These are phyloP conservation scores for Melaleuca quinquenervia DNA, from an alignment of 345 rosid genomes.

Conservation along the genomic window DNA sequence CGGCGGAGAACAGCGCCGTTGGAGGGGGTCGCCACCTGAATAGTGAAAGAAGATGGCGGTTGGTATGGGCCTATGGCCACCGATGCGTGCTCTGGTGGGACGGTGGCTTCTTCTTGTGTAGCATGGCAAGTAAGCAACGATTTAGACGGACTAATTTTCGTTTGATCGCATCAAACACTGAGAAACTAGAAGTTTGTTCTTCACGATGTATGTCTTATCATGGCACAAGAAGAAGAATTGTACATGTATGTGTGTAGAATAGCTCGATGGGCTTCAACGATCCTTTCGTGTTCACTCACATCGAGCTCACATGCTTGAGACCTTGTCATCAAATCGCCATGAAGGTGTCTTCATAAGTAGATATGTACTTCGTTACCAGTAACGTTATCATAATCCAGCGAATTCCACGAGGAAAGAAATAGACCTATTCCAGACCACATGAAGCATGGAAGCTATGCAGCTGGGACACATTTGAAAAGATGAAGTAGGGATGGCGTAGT, in stretches of 20 bases:
- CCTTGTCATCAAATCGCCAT: background rate
- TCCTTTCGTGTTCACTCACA: background rate
- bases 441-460: background rate
- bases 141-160: too few species aligned
- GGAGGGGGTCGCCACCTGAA: background rate
- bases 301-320: background rate
- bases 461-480: background rate
- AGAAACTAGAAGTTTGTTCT: background rate
- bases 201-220: background rate
- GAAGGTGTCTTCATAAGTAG: background rate
- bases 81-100: background rate
- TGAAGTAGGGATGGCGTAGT: background rate
- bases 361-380: background rate
- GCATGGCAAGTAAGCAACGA: too few species aligned
- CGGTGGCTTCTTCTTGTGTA: too few species aligned
- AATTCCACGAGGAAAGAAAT: background rate
- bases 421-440: background rate
- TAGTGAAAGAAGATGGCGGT: background rate
- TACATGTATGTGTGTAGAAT: background rate
- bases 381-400: background rate
- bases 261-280: background rate
- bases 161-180: too few species aligned
- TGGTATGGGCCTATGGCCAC: background rate
- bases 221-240: background rate
- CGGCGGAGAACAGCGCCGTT: background rate